Conservation (phyloP, 345 rosid species). For the Brassica cretica region DNA sequence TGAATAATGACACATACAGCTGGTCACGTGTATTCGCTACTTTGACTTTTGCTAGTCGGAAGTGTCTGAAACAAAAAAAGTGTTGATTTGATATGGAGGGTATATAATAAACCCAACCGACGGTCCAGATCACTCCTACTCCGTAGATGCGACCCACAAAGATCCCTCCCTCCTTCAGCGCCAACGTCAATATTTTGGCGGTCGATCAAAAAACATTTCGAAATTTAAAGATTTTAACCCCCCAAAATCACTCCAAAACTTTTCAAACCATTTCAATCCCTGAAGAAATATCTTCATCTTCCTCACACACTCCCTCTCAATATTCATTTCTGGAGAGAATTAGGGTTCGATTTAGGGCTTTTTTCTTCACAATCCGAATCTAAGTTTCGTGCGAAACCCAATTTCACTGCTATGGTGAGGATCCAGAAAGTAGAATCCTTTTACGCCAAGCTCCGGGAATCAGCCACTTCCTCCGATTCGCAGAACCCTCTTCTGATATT, state of each 20-base stretch:
- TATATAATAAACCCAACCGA: neutral
- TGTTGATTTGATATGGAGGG: too few relatives aligned
- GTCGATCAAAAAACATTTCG: slow-evolving; percentile 7
- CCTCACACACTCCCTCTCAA: neutral
- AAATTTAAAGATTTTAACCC: slow-evolving; percentile 18
- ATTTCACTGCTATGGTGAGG: slow-evolving; percentile 67
- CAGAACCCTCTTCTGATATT: slow-evolving; percentile 74
- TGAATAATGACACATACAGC: too few relatives aligned
- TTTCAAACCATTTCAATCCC: slow-evolving; percentile 4
- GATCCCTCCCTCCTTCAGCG: slow-evolving; percentile 20
- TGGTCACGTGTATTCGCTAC: too few relatives aligned
- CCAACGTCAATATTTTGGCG: slow-evolving; percentile 32
- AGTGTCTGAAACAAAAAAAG: too few relatives aligned
- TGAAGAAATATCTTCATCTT: neutral
- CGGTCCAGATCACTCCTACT: slow-evolving; percentile 12
- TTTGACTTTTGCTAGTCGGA: too few relatives aligned
- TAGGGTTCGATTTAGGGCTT: slow-evolving; percentile 24
- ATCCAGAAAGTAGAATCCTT: slow-evolving; percentile 66
- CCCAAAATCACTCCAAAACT: neutral
- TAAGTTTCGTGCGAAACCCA: neutral
- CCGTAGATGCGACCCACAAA: neutral
- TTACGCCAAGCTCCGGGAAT: slow-evolving; percentile 71
- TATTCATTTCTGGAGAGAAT: neutral
- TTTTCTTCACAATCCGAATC: neutral
- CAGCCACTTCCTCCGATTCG: slow-evolving; percentile 54